Evolutionary conservation across 352 stramenopile genomes (phyloP).

Genomic region (Globisporangium polare): DNA sequence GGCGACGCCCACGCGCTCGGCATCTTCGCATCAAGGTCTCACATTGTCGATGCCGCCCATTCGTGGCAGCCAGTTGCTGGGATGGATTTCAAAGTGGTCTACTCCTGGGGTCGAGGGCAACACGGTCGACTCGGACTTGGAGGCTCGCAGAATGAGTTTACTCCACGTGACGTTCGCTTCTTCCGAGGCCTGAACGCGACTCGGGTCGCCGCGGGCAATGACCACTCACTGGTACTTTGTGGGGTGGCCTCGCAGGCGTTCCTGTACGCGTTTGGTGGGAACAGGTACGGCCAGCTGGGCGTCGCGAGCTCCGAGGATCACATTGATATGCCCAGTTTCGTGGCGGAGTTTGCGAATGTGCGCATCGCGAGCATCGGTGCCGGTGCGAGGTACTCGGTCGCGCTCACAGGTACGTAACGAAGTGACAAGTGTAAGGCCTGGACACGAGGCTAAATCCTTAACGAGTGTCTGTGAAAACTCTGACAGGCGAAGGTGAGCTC

Average conservation of each 20-base stretch:
- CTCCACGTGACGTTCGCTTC: constrained; percentile 44
- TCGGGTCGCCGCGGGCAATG: constrained; percentile 42
- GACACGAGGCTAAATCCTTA: neutral
- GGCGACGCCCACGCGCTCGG: constrained; percentile 50
- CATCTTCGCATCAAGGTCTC: constrained; percentile 25
- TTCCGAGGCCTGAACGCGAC: constrained; percentile 53
- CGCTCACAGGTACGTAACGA: constrained; percentile 32
- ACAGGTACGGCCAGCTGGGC: constrained; percentile 59
- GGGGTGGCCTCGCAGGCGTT: constrained; percentile 31
- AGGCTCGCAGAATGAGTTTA: constrained; percentile 19
- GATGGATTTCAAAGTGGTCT: constrained; percentile 38
- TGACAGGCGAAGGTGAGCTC: constrained; percentile 48
- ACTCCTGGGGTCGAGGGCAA: constrained; percentile 39
- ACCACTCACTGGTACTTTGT: constrained; percentile 70
- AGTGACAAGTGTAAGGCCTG: neutral
- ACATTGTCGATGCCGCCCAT: neutral
- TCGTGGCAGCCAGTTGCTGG: neutral
- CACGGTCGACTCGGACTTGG: constrained; percentile 60
- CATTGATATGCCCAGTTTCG: constrained; percentile 51
- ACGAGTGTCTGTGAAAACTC: neutral
- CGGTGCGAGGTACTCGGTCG: constrained; percentile 49
- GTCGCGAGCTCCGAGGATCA: constrained; percentile 28
- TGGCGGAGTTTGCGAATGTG: constrained; percentile 48
- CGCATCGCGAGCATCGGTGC: constrained; percentile 43
- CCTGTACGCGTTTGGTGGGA: constrained; percentile 72